Base-by-base conservation (phyloP, 306 rosid genomes). In the Lithocarpus polystachyus region DNA sequence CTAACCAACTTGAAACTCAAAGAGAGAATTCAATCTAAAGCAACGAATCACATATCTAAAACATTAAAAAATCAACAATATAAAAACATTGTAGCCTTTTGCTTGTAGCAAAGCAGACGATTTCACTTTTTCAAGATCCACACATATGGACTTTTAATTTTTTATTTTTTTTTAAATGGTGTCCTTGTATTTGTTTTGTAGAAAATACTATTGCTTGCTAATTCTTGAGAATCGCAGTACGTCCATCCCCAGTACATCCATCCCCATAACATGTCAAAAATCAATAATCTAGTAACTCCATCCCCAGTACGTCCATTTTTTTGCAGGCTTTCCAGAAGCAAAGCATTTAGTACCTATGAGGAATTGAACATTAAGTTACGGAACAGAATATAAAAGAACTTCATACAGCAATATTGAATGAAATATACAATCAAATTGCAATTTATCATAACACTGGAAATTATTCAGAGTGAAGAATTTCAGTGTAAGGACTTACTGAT, bases 271-370 rank as follows among this genome's bases (percentile, higher is more conserved):
- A 15, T 68, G 72, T 9, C 29, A 40, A 19, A 71, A 23, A 19
- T 31, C 4, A 71, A 48, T 24, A 15, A 71, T 75, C 84, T 91
- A 96, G 90, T 96, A 96, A 83, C 99, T 94, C 87, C 94, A 83
- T n/a, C 97, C 97, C 97, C 97, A 94, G 65, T 90, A 94, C 24
- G 91, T 71, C 98, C 98, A 94, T 77, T 84, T 94, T 61, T 73
- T 94, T 2, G 98, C 97, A 65, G 94, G 93, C 82, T 92, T 94
- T 70, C 90, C 96, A 0, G 98, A 94, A 1, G 97, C 94, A 79
- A 92, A 94, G 85, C 98, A 96, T 78, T 65, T 81, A 19, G 97
- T 92, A 60, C 94, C 97, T 94, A 33, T 48, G 56, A 59, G 65
- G 67, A 86, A 48, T 48, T 48, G 15, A 48, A 12, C 53, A 80